These are phyloP conservation scores for Penicillium brevicompactum DNA, from an alignment of 2,329 filamentous ascomycete genomes.

Conservation along the genomic window DNA sequence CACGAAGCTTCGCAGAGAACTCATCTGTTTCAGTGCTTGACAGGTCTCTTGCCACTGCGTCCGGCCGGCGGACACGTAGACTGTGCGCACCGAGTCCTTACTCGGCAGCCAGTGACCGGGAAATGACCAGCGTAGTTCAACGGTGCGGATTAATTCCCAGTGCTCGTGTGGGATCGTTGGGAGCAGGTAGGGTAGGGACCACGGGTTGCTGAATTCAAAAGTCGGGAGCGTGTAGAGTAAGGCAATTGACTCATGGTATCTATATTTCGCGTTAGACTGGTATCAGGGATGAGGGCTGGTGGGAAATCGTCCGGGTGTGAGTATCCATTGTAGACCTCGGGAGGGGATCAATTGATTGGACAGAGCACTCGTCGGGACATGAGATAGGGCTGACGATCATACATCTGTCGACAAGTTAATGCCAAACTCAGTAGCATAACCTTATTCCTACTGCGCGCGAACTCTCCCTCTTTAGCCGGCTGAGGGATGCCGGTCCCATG, in stretches of 20 bases:
- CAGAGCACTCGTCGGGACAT: not conserved
- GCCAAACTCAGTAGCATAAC: slow-evolving; percentile 30
- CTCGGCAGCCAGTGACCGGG: slow-evolving; percentile 43
- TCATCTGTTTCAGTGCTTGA: slow-evolving; percentile 27
- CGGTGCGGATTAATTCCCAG: slow-evolving; percentile 33
- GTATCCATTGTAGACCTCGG: not conserved
- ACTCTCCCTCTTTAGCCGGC: slow-evolving; percentile 26
- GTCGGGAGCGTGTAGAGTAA: slow-evolving; percentile 38
- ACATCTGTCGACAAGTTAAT: slow-evolving; percentile 42
- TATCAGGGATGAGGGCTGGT: not conserved
- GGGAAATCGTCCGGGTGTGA: not conserved
- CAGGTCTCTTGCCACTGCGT: slow-evolving; percentile 43
- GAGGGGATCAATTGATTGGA: not conserved
- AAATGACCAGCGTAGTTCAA: slow-evolving; percentile 44
- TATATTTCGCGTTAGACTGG: slow-evolving; percentile 14
- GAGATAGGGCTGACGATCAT: slow-evolving; percentile 7
- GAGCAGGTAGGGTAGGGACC: slow-evolving; percentile 41
- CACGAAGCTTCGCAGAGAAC: slow-evolving; percentile 32
- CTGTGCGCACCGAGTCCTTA: slow-evolving; percentile 41
- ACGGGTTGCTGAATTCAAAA: slow-evolving; percentile 45
- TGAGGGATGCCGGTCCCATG: slow-evolving; percentile 31
- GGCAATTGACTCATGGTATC: slow-evolving; percentile 39
- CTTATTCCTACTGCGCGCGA: not conserved
- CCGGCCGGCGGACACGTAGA: slow-evolving; percentile 41
- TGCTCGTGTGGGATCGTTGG: slow-evolving; percentile 34